phyloP scores from a whole-genome alignment of 805 yeast genomes.

The Pachysolen tannophilus region DNA sequence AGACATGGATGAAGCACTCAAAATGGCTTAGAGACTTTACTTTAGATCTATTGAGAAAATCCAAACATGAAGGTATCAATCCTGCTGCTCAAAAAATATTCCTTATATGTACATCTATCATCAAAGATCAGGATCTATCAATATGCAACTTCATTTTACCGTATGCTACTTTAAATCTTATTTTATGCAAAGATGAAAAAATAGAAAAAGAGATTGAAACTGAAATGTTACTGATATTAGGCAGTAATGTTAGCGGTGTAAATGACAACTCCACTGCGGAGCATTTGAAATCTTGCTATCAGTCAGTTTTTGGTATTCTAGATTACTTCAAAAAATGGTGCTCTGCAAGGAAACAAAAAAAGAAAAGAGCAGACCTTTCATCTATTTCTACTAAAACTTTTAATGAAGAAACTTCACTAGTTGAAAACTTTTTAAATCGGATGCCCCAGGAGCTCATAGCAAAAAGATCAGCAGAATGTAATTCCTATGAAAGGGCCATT shows the following conservation, averaged over 20 bases:
- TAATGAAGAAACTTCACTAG: conserved; percentile 26
- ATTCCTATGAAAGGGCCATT: conserved; percentile 80
- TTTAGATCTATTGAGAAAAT: conserved; percentile 49
- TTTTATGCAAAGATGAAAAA: conserved; percentile 34
- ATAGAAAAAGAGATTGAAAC: conserved; percentile 34
- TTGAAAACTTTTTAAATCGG: conserved; percentile 38
- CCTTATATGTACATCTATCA: conserved; percentile 52
- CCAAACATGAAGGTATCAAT: conserved; percentile 20
- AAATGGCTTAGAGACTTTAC: conserved; percentile 71
- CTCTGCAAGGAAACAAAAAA: conserved; percentile 29
- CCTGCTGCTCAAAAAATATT: conserved; percentile 38
- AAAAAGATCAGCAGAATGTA: conserved; percentile 70
- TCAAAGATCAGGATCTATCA: conserved; percentile 62
- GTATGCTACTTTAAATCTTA: conserved; percentile 59
- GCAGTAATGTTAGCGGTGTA: conserved; percentile 32
- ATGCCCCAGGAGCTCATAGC: conserved; percentile 72
- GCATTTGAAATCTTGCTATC: conserved; percentile 55
- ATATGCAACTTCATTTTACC: conserved; percentile 71
- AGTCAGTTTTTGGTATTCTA: conserved; percentile 65
- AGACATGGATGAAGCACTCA: conserved; percentile 43
- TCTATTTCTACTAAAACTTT: conserved; percentile 8
- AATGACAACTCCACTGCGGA: conserved; percentile 49
- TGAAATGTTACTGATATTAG: conserved; percentile 58
- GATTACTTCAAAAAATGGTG: conserved; percentile 83
- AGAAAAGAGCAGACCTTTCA: conserved; percentile 17